Evolutionary conservation across 371 early-diverging fungal species (phyloP).

Genomic region (Mucor circinelloides): DNA sequence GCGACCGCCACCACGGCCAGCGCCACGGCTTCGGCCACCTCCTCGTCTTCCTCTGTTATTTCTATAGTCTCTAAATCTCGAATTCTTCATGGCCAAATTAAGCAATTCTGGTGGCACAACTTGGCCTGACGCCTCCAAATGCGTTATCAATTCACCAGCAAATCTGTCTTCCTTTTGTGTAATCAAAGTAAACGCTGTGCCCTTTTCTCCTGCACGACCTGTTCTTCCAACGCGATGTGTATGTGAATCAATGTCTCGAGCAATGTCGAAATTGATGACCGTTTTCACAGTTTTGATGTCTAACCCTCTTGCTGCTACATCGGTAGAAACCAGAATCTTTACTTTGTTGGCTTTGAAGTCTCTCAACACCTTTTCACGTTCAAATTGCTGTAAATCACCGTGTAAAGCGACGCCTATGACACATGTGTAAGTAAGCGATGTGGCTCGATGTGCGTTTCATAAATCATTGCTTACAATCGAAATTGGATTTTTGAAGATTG

Average conservation of each 20-base stretch:
- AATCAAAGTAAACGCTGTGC: constrained; percentile 72
- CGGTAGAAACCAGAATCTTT: constrained; percentile 96
- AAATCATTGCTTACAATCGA: constrained; percentile 51
- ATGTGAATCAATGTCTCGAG: constrained; percentile 80
- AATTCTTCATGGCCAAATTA: constrained; percentile 75
- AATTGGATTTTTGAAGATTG: constrained; percentile 52
- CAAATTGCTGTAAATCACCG: constrained; percentile 96
- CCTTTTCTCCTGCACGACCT: constrained; percentile 76
- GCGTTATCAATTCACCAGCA: constrained; percentile 77
- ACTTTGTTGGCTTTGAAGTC: constrained; percentile 75
- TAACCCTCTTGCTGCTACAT: constrained; percentile 97
- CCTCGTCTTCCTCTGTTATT: constrained; percentile 45
- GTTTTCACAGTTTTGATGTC: constrained; percentile 77
- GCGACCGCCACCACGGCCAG: constrained; percentile 25
- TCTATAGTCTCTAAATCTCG: constrained; percentile 60
- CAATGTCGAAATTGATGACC: constrained; percentile 78
- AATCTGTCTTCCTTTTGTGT: constrained; percentile 77
- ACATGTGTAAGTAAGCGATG: neutral
- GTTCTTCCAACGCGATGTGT: constrained; percentile 76
- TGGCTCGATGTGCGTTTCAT: neutral
- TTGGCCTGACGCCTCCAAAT: constrained; percentile 72
- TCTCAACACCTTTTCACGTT: constrained; percentile 91
- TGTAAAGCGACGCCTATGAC: constrained; percentile 87
- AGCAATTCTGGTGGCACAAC: constrained; percentile 65
- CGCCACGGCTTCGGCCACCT: constrained; percentile 45